These are phyloP conservation scores for Penicillium aurantiogriseum DNA, from an alignment of 2,329 filamentous ascomycete genomes.

Conservation along the genomic window DNA sequence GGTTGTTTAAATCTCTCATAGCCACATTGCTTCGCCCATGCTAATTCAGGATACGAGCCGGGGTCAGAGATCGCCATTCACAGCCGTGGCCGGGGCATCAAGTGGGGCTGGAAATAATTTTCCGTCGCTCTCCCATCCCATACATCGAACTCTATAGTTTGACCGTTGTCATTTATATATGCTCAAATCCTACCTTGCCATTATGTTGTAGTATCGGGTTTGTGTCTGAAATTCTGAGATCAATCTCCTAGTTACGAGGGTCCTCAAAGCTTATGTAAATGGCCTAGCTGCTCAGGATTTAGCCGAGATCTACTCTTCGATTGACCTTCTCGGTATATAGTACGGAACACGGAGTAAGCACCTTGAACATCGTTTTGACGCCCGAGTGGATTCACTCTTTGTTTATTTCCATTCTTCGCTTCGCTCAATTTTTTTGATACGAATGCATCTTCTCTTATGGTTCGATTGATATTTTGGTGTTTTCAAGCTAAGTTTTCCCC, in stretches of 20 bases:
- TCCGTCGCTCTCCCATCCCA: no score
- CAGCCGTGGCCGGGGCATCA: not conserved
- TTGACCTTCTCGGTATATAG: no score
- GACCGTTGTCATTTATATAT: not conserved
- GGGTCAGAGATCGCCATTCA: not conserved
- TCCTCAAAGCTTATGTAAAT: not conserved
- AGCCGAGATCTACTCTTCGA: not conserved
- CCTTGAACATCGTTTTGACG: not conserved
- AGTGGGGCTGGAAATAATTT: not conserved
- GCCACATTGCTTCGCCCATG: slow-evolving; percentile 3
- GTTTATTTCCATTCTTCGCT: no score
- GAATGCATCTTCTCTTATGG: no score
- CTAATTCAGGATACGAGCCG: not conserved
- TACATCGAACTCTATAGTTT: no score
- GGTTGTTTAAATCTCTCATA: not conserved
- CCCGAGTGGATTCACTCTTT: not conserved
- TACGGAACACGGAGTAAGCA: not conserved
- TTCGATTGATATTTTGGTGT: no score
- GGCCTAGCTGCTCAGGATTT: not conserved
- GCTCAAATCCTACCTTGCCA: not conserved
- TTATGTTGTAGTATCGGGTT: not conserved
- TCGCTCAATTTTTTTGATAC: not conserved
- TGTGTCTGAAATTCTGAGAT: not conserved
- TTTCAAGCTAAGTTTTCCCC: no score
- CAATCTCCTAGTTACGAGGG: not conserved